These are phyloP conservation scores for Heliosperma pusillum DNA, from an alignment of 148 eudicot species.

Conservation along the genomic window DNA sequence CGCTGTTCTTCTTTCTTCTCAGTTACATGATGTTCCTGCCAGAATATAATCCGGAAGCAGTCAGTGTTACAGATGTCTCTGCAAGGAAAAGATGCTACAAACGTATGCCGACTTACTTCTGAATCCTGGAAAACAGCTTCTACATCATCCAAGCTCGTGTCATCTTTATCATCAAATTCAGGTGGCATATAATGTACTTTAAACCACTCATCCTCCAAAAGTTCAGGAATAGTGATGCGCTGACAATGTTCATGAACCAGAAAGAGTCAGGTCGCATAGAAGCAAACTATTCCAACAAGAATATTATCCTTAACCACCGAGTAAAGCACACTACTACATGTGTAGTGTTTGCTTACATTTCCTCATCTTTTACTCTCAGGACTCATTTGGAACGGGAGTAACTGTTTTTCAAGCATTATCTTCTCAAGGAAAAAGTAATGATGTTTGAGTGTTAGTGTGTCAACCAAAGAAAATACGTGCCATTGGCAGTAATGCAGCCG, in stretches of 20 bases:
- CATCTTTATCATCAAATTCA: constrained; percentile 65
- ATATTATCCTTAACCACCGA: background rate
- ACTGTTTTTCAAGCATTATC: background rate
- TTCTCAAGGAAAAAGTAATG: background rate
- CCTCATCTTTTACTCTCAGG: too few species aligned
- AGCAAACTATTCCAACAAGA: background rate
- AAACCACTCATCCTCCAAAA: constrained; percentile 85
- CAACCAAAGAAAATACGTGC: background rate
- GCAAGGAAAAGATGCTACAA: background rate
- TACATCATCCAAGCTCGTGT: constrained; percentile 84
- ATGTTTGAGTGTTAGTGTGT: background rate
- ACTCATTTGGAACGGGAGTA: too few species aligned
- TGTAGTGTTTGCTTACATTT: too few species aligned
- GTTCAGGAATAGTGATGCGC: constrained; percentile 78
- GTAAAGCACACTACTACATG: too few species aligned
- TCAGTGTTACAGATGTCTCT: background rate
- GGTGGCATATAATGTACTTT: constrained; percentile 74
- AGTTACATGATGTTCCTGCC: constrained; percentile 80
- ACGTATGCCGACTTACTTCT: constrained; percentile 50
- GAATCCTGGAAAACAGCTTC: constrained; percentile 89
- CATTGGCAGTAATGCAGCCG: background rate
- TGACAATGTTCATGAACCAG: constrained; percentile 29
- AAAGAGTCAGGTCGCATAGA: background rate
- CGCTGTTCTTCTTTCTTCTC: constrained; percentile 65
- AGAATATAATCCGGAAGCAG: background rate